Percentiles rank a stretch among this genome's conserved stretches.
These are phyloP conservation scores for Tubosaeta brunneosetosa DNA, from an alignment of 768 basidiomycete genomes.

Conservation along the genomic window DNA sequence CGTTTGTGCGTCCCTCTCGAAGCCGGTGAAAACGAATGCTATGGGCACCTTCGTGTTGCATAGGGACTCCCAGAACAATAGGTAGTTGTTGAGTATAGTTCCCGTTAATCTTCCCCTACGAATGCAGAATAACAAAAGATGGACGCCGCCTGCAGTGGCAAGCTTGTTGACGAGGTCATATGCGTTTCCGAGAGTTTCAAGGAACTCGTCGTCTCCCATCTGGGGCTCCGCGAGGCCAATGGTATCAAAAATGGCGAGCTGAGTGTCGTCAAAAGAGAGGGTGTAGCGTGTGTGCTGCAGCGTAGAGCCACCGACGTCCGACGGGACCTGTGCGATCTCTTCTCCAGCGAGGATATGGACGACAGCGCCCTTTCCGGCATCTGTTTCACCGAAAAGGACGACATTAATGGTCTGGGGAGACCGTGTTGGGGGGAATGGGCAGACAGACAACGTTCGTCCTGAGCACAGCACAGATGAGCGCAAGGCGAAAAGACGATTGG, in stretches of 20 bases:
- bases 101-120: constrained; percentile 36
- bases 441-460: constrained; percentile 1
- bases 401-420: constrained; percentile 29
- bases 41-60: constrained; percentile 36
- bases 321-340: constrained; percentile 24
- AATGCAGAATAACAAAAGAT: constrained; percentile 40
- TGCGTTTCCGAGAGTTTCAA: constrained; percentile 27
- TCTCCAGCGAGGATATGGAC: constrained; percentile 28
- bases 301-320: constrained; percentile 33
- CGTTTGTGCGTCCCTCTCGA: too few species aligned
- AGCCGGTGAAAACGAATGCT: constrained; percentile 36
- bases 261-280: constrained; percentile 16
- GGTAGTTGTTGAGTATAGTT: constrained; percentile 35
- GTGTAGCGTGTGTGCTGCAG: constrained; percentile 28
- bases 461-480: constrained; percentile 6
- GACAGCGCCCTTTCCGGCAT: constrained; percentile 31
- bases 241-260: constrained; percentile 31
- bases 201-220: constrained; percentile 24
- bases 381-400: constrained; percentile 40
- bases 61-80: constrained; percentile 36
- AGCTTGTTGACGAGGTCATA: constrained; percentile 32
- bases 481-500: not conserved
- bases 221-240: constrained; percentile 32
- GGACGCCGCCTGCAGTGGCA: constrained; percentile 15
- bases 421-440: not conserved